Base-by-base conservation (phyloP, 768 basidiomycete genomes). In the Leccinum broughii region DNA sequence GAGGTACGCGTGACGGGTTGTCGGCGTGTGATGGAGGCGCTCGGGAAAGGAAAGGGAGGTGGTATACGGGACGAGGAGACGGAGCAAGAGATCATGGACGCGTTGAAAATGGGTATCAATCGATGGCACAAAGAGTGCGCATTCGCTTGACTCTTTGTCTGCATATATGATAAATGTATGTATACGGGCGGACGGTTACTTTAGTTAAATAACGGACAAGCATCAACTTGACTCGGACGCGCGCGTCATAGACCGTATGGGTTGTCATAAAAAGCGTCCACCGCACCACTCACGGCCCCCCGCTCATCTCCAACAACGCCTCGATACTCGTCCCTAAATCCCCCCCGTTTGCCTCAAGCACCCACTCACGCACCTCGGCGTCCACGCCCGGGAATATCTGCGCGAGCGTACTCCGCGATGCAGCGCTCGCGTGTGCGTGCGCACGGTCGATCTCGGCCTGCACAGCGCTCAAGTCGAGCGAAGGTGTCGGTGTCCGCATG, bases 301-400 rank as follows among this genome's bases (percentile, higher is more conserved):
- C 75, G 50, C 76, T 76, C 81, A 93, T 91, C 76, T 94, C 92
- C 69, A 94, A 75, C 62, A 94, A 71, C 53, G 81, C 85, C 69
- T 96, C 95, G 66, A 96, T 95, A 70, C 92, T 95, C 81, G 84
- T 85, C 46, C 93, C 94, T 59, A 97, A 70, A 77, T 97, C 93
- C 20, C 92, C 91, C 8, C 84, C 85, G 66, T 93, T 93, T 50
- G 92, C 93, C 70, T 96, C 94, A 59, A 96, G 76, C 37, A 98
- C 93, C 84, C 85, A 89, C 60, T 94, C 91, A 46, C 93, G 82
- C 34, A 97, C 85, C 73, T 95, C 95, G 51, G 72, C 72, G 68
- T 98, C 95, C 64, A 90, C 79, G 10, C 72, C 73, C 2, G 95
- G 95, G 81, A 98, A 98, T 62, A 96, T 96, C 75, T 95, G 93